Evolutionary conservation across 31 red algal species (phyloP).

Genomic region (Asparagopsis taxiformis): DNA sequence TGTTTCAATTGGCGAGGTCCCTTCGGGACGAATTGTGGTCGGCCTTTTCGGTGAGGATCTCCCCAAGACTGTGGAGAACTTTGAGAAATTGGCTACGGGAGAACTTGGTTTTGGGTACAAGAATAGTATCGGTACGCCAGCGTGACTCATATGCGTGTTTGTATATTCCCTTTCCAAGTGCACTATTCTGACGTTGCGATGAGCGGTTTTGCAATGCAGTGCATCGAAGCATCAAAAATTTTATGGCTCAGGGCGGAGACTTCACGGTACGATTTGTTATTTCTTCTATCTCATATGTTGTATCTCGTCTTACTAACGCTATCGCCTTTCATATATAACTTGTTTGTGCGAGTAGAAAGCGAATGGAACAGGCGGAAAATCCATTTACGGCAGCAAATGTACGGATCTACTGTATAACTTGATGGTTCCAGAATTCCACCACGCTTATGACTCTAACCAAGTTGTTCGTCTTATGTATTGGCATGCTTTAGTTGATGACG

Average conservation of each 20-base stretch:
- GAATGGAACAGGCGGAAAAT: slow-evolving; percentile 94
- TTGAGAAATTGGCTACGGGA: slow-evolving; percentile 72
- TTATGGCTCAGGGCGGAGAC: slow-evolving; percentile 97
- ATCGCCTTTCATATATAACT: slow-evolving; percentile 7
- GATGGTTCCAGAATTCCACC: neutral
- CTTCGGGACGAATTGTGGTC: slow-evolving; percentile 86
- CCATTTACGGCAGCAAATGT: slow-evolving; percentile 89
- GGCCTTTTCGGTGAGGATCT: slow-evolving; percentile 90
- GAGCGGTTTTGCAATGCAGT: slow-evolving; percentile 7
- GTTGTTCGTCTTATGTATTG: neutral
- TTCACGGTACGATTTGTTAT: slow-evolving; percentile 68
- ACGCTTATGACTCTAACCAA: neutral
- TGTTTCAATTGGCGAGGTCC: slow-evolving; percentile 77
- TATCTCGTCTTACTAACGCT: neutral
- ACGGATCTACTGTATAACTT: neutral
- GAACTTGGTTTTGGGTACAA: slow-evolving; percentile 90
- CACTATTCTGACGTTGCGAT: neutral
- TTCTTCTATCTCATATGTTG: neutral
- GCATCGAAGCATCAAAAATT: slow-evolving; percentile 87
- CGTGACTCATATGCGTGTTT: neutral
- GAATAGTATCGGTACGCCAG: slow-evolving; percentile 70
- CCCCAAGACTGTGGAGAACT: slow-evolving; percentile 95
- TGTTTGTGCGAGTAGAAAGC: slow-evolving; percentile 38
- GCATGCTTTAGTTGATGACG: slow-evolving; percentile 70
- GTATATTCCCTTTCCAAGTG: neutral